Base-by-base conservation (phyloP, 257 asterid genomes). In the Jasminum sambac region DNA sequence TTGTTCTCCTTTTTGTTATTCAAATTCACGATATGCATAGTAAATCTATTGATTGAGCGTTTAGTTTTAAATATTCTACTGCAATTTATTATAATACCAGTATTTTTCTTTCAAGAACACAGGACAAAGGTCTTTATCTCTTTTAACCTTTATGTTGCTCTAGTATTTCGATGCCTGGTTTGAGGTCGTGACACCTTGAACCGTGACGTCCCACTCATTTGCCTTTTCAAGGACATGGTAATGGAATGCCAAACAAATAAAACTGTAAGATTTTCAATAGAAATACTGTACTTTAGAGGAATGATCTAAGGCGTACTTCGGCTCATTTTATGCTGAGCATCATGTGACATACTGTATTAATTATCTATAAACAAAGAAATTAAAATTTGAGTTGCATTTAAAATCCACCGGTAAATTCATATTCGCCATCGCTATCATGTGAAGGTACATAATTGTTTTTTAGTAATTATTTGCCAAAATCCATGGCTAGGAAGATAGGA, bases 41-140 rank as follows among this genome's bases (percentile, higher is more conserved):
- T 66, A 34, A n/a, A 71, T 68, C 6, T 50, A 14, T 64, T 67
- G 62, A 46, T 66, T 62, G 55, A 2, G 23, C 13, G 8, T 42
- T 30, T 17, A 36, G 11, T 71, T 7, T 19, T 52, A 52, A 52
- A 19, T 19, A 52, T 19, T 17, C 12, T 52, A 25, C 14, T n/a
- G 41, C 41, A 38, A 38, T 38, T 5, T 38, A 38, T 46, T 46
- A 46, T 46, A 5, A 48, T 48, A n/a, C 24, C 23, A n/a, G 6
- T 50, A 50, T 50, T 50, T 50, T 50, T n/a, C 59, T 50, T n/a
- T 8, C 2, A 50, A 50, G 19, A 50, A 50, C 24, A 17, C 9
- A 11, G 2, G 11, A 11, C 59, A 6, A 6, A 50, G 59, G 23
- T 46, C 21, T 46, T 46, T 4, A 14, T 19, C 8, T 46, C 57